These are phyloP conservation scores for Pyrrhoderma lamaoense DNA, from an alignment of 1,284 basidiomycete species.

Conservation along the genomic window DNA sequence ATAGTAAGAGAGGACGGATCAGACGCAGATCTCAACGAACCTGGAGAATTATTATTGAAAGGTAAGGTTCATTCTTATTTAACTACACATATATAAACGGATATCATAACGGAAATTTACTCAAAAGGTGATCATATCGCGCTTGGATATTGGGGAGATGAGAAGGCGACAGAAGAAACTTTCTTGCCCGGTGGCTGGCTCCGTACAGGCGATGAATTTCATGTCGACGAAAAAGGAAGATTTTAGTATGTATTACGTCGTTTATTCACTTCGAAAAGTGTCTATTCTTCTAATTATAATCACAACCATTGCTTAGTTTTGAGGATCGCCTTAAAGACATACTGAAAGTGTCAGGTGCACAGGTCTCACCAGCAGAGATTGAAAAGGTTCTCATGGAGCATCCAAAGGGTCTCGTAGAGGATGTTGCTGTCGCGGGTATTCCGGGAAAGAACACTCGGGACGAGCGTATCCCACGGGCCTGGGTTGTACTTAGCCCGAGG, in stretches of 20 bases:
- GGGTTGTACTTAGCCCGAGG: conserved; percentile 58
- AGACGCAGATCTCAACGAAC: conserved; percentile 47
- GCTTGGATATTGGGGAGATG: conserved; percentile 65
- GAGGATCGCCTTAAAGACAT: conserved; percentile 20
- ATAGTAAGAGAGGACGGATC: conserved; percentile 54
- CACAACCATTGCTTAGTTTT: conserved; percentile 8
- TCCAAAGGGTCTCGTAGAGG: conserved; percentile 20
- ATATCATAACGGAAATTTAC: background rate
- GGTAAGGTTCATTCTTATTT: conserved; percentile 23
- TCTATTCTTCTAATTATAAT: background rate
- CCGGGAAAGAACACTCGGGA: conserved; percentile 10
- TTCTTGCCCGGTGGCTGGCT: conserved; percentile 63
- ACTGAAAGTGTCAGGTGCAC: conserved; percentile 23
- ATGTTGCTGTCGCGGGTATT: conserved; percentile 23
- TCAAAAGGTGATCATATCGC: conserved; percentile 38
- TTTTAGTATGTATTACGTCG: conserved; percentile 48
- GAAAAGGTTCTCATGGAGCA: conserved; percentile 21
- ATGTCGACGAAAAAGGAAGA: conserved; percentile 47
- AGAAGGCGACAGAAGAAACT: conserved; percentile 53
- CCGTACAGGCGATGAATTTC: conserved; percentile 62
- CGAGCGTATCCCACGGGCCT: conserved; percentile 57
- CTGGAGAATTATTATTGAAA: conserved; percentile 58
- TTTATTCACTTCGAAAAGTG: background rate
- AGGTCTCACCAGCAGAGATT: conserved; percentile 25
- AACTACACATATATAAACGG: no score